Conservation (phyloP, 2,329 filamentous ascomycete species). For the Fusarium acutatum region DNA sequence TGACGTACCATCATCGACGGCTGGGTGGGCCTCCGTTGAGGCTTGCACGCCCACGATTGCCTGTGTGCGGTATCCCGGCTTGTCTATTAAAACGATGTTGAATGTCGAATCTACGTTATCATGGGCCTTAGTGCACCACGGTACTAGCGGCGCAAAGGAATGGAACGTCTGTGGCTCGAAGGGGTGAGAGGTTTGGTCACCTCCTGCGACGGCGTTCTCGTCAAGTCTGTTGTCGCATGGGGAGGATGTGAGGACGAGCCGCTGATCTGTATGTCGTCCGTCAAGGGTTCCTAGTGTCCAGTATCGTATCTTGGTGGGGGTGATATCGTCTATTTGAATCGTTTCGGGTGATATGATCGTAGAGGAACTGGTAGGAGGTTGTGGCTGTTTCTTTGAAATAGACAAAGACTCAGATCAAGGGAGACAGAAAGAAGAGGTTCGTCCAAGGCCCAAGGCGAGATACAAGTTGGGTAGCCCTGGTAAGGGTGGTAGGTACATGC, state of each 20-base stretch:
- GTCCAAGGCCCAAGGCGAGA: constrained; percentile 39
- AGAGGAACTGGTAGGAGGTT: constrained; percentile 7
- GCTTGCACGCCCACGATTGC: constrained; percentile 47
- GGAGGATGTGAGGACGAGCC: constrained; percentile 39
- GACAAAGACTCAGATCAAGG: constrained; percentile 33
- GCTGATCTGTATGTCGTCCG: constrained; percentile 35
- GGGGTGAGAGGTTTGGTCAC: constrained; percentile 42
- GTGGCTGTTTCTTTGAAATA: constrained; percentile 16
- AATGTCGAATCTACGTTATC: constrained; percentile 38
- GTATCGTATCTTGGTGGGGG: constrained; percentile 7
- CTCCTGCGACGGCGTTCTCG: constrained; percentile 46
- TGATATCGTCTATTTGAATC: constrained; percentile 10
- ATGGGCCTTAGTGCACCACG: constrained; percentile 42
- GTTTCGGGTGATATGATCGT: constrained; percentile 8
- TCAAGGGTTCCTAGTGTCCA: constrained; percentile 38
- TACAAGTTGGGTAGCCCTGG: constrained; percentile 35
- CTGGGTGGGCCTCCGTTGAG: constrained; percentile 49
- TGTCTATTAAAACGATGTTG: constrained; percentile 38
- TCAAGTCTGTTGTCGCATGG: constrained; percentile 48
- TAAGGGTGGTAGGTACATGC: constrained; percentile 37
- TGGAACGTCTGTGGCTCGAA: constrained; percentile 33
- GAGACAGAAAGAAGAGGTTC: constrained; percentile 34
- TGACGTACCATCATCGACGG: constrained; percentile 61
- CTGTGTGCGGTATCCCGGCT: constrained; percentile 36
- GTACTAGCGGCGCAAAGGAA: constrained; percentile 34